phyloP scores from a whole-genome alignment of 2,329 filamentous ascomycete species.

The Penicillium sp. region DNA sequence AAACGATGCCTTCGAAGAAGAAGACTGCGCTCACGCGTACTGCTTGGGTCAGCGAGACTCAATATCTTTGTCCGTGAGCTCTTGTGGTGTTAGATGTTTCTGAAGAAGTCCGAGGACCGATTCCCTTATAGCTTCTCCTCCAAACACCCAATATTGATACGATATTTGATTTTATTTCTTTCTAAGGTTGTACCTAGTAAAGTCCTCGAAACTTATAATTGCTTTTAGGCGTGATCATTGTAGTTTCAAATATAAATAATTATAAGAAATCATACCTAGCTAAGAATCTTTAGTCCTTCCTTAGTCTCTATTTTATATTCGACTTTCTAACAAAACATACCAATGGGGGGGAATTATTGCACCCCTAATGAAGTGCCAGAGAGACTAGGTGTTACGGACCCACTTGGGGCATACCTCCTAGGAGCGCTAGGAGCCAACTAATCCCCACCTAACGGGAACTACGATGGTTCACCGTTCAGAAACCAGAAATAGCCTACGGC shows the following conservation, averaged over 20 bases:
- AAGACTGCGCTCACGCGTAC: not conserved
- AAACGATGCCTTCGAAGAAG: not conserved
- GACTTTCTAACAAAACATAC: too few relatives aligned
- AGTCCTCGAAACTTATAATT: not conserved
- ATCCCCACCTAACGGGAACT: too few relatives aligned
- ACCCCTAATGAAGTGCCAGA: too few relatives aligned
- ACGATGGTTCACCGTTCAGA: too few relatives aligned
- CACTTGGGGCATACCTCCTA: too few relatives aligned
- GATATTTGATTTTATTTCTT: not conserved
- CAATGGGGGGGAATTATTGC: too few relatives aligned
- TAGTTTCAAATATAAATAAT: not conserved
- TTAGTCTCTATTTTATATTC: too few relatives aligned
- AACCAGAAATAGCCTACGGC: too few relatives aligned
- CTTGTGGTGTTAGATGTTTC: not conserved
- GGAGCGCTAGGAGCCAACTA: too few relatives aligned
- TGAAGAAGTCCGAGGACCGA: not conserved
- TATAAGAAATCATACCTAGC: constrained; percentile 29
- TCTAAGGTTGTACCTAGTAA: not conserved
- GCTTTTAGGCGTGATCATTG: not conserved
- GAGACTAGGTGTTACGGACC: too few relatives aligned
- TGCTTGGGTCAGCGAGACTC: not conserved
- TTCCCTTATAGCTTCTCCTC: not conserved
- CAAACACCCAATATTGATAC: not conserved
- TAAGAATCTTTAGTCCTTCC: constrained; percentile 46
- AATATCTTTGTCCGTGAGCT: not conserved